Percentiles rank a stretch among this genome's conserved stretches.
These are phyloP conservation scores for Metschnikowia arizonensis DNA, from an alignment of 805 yeast species.

Conservation along the genomic window DNA sequence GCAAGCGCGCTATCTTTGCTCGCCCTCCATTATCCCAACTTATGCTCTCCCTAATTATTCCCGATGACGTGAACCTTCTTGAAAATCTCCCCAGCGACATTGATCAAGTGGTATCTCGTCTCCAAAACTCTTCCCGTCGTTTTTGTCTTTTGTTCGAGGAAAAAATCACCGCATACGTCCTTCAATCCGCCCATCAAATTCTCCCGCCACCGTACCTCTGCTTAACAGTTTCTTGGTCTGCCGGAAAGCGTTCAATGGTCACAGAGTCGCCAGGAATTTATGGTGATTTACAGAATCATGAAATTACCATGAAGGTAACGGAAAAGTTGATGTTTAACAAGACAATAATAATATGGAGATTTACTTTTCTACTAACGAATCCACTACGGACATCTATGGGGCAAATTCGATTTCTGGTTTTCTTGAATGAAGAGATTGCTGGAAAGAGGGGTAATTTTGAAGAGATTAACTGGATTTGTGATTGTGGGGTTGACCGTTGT, in stretches of 20 bases:
- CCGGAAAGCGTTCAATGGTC: neutral
- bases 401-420: slow-evolving; percentile 5
- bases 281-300: neutral
- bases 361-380: slow-evolving; percentile 20
- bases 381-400: slow-evolving; percentile 9
- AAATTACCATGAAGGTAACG: neutral
- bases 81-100: neutral
- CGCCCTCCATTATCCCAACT: neutral
- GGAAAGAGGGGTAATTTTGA: too few relatives aligned
- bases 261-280: neutral
- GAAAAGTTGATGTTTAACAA: slow-evolving; percentile 5
- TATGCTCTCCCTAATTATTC: slow-evolving; percentile 12
- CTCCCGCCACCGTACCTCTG: slow-evolving; percentile 6
- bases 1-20: neutral
- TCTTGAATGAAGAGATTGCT: too few relatives aligned
- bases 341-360: slow-evolving; percentile 24
- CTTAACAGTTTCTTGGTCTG: slow-evolving; percentile 3
- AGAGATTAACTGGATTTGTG: too few relatives aligned
- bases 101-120: neutral
- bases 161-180: slow-evolving; percentile 25
- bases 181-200: slow-evolving; percentile 13
- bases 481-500: too few relatives aligned
- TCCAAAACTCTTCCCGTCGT: neutral
- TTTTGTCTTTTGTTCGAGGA: slow-evolving; percentile 30
- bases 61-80: slow-evolving; percentile 8